Evolutionary conservation across 805 yeast species (phyloP), one percentile per base, ranked within the genome.

Genomic region (Nakazawaea anatomiae): DNA sequence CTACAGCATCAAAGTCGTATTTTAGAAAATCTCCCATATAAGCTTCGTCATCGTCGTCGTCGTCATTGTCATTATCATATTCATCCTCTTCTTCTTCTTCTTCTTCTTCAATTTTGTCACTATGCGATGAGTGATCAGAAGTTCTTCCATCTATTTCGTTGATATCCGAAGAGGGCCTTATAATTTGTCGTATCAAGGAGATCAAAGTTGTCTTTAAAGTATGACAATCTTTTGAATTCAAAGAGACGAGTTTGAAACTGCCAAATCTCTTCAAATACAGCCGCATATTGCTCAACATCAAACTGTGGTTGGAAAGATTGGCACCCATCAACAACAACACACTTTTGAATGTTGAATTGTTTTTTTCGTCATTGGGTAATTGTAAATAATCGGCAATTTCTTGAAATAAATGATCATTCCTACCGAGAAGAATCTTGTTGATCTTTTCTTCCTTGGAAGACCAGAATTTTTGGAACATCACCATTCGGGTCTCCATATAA

Each of bases 301-400:
- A 66, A 28, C 72, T 61, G 48, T 68, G 72, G 31, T 73, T 71
- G 1, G 76, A 62, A 27, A 72, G 65, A 53, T 74, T 75, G 4
- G 77, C 66, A 3, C 78, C 79, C 41, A 75, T 58, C 47, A 62
- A 62, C 8, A 75, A 55, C 46, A 75, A 60, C 9, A 70, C 68
- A 5, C 74, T 64, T 29, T 62, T 67, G 42, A 74, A 61, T 40
- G 56, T 55, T 8, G 50, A 43, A 11, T 51, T 51, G 14, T 38
- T 36, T 25, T 48, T 32, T n/a, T n/a, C 44, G 53, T 52, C 25
- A 18, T 18, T 18, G 25, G 25, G 25, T 18, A 3, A 42, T 44
- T 58, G 32, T 47, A 66, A 39, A 53, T 55, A 57, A n/a, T 60
- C 53, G 32, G 63, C 55, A 47, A 71, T 55, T 39, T 66, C 67